Percentiles rank a stretch among this genome's conserved stretches.
phyloP scores from a whole-genome alignment of 352 stramenopile genomes.

The Pythium chondricola region DNA sequence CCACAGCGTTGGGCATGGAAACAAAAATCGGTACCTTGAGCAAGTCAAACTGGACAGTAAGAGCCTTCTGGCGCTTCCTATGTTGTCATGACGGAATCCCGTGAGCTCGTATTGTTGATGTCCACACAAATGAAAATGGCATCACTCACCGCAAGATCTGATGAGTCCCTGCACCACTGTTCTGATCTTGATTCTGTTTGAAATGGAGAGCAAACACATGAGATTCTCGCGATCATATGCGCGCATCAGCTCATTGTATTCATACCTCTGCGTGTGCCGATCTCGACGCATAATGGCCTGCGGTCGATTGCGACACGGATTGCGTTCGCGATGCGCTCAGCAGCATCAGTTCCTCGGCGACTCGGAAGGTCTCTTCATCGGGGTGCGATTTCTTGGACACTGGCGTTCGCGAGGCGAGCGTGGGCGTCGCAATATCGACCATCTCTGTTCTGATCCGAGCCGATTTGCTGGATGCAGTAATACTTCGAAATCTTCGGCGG shows the following conservation, averaged over 20 bases:
- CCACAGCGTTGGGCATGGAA: too few species aligned
- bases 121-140: background rate
- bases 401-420: slow-evolving; percentile 1
- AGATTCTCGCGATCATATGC: too few species aligned
- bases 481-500: background rate
- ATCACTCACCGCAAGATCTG: background rate
- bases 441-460: slow-evolving; percentile 1
- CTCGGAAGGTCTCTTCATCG: slow-evolving; percentile 66
- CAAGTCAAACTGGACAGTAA: slow-evolving; percentile 19
- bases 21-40: too few species aligned
- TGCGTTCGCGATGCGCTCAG: slow-evolving; percentile 33
- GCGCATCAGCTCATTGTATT: too few species aligned
- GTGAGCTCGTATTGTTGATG: background rate
- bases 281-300: too few species aligned
- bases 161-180: background rate
- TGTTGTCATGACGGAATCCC: background rate
- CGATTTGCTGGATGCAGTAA: background rate
- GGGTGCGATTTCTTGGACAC: background rate
- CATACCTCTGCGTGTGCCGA: too few species aligned
- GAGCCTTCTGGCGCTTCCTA: slow-evolving; percentile 22
- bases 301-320: too few species aligned
- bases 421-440: slow-evolving; percentile 23
- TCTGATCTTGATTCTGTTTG: too few species aligned
- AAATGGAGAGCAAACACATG: too few species aligned
- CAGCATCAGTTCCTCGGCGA: slow-evolving; percentile 74